Evolutionary conservation across 148 eudicot genomes (phyloP), one percentile per base, ranked within the genome.

Genomic region (Vaccinium myrtillus): DNA sequence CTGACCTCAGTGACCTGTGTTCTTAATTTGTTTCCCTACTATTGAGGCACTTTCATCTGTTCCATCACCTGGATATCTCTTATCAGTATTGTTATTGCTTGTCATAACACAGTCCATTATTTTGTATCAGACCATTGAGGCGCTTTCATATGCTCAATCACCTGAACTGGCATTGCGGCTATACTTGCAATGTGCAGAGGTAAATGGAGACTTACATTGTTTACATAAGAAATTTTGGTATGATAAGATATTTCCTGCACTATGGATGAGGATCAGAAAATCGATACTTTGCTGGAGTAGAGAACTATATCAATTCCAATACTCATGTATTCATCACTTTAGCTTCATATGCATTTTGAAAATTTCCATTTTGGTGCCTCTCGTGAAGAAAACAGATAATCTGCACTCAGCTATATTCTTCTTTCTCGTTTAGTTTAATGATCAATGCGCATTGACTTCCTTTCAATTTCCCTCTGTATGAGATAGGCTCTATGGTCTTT

Each of bases 101-200:
- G n/a, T 55, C 8, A 63, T 77, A 69, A 81, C 43, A 76, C 30
- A 49, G 16, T 59, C 23, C 43, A 7, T 43, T 43, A 7, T 48
- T 39, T 85, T 75, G 69, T 91, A 85, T 87, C 96, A 97, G 99
- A 90, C 87, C 81, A 87, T 97, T 65, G 98, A 97, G 88, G 88
- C 95, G 79, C 96, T 97, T 84, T 90, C 94, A 85, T 86, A 49
- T 61, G 95, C 90, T 87, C 98, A 95, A 63, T 92, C 95, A 81
- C 94, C 99, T 81, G 99, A 95, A 87, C 86, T 95, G 87, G 98
- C 98, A 82, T 88, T 97, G 87, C 90, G 98, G 92, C 91, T 97
- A 78, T 95, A 95, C 87, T 93, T 97, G 93, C 99, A 90, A 84
- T 94, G 98, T 91, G 99, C 99, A 75, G 99, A 97, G 98, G 99